A percentile compares a stretch with the other conserved stretches of the same genome.
Evolutionary conservation across 306 rosid species (phyloP).

Genomic region (Vigna nakashimae): DNA sequence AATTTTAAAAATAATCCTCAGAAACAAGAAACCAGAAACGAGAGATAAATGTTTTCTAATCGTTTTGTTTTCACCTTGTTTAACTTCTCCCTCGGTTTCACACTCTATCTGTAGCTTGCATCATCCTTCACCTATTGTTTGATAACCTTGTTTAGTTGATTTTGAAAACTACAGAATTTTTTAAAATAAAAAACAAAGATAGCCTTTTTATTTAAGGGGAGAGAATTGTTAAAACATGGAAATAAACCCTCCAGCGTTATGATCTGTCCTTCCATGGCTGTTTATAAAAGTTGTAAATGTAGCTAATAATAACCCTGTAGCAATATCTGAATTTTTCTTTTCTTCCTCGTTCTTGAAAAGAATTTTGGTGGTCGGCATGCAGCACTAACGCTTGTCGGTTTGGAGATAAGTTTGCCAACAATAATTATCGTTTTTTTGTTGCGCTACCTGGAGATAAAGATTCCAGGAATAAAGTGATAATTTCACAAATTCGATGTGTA

Average conservation of each 20-base stretch:
- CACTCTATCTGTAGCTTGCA: background rate
- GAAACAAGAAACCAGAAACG: background rate
- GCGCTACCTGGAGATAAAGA: background rate
- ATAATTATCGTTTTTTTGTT: background rate
- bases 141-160: background rate
- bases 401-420: background rate
- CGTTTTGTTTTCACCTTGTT: background rate
- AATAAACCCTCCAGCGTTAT: background rate
- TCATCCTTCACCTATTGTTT: background rate
- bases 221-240: background rate
- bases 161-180: background rate
- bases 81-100: background rate
- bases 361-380: background rate
- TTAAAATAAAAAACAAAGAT: background rate
- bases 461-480: constrained; percentile 27
- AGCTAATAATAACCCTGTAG: background rate
- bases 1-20: background rate
- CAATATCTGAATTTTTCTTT: background rate
- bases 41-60: background rate
- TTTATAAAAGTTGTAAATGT: background rate
- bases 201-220: background rate
- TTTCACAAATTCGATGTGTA: background rate
- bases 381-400: background rate
- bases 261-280: background rate
- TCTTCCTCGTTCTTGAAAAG: background rate